Percentiles rank a stretch among this genome's conserved stretches.
Evolutionary conservation across 306 rosid genomes (phyloP).

Genomic region (Cicer judaicum): DNA sequence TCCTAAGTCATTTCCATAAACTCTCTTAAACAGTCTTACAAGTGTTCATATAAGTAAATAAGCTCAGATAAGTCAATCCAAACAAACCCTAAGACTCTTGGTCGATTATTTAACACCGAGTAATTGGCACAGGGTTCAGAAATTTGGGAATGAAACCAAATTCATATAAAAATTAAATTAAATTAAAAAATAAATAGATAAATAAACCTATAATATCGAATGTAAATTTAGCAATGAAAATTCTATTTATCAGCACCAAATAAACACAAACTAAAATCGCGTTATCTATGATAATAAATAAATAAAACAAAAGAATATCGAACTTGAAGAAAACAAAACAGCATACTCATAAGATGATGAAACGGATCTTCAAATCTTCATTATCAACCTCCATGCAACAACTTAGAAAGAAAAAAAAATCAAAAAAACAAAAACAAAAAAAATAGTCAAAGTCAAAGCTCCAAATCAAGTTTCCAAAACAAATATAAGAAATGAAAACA

Average conservation of each 20-base stretch:
- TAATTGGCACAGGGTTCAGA: background rate
- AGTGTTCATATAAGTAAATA: too few relatives aligned
- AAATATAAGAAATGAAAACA: background rate
- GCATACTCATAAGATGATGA: background rate
- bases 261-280: background rate
- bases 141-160: constrained; percentile 26
- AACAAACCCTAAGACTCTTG: too few relatives aligned
- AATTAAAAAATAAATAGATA: background rate
- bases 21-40: too few relatives aligned
- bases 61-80: too few relatives aligned
- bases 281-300: background rate
- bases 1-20: too few relatives aligned
- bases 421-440: constrained; percentile 6
- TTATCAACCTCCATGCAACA: constrained; percentile 54
- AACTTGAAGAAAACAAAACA: background rate
- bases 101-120: too few relatives aligned
- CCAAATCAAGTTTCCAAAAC: constrained; percentile 35
- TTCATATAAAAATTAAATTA: background rate
- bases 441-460: constrained; percentile 48
- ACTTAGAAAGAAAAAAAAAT: constrained; percentile 36
- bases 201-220: background rate
- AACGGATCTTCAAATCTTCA: constrained; percentile 56
- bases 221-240: constrained; percentile 13
- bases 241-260: constrained; percentile 18
- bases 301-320: background rate